Evolutionary conservation across 768 basidiomycete genomes (phyloP).

Genomic region (Astraeus odoratus): DNA sequence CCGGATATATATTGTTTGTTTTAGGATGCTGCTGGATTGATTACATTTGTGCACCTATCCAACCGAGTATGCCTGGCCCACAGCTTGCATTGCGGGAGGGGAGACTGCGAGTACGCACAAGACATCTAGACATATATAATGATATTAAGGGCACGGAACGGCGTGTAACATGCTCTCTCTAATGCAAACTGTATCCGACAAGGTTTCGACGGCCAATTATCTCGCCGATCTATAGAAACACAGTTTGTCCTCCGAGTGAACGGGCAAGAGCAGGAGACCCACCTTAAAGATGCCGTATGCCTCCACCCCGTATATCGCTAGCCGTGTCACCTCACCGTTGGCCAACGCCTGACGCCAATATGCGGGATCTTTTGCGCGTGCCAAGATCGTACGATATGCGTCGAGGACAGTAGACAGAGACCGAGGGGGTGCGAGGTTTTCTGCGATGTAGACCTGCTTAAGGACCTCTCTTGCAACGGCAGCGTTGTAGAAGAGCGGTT

Average conservation of each 20-base stretch:
- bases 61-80: neutral
- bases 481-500: constrained; percentile 75
- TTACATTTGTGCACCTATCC: too few species aligned
- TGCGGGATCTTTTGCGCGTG: constrained; percentile 45
- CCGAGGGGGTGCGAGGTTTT: constrained; percentile 57
- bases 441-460: constrained; percentile 68
- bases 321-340: constrained; percentile 60
- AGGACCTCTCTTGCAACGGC: constrained; percentile 67
- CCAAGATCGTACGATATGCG: constrained; percentile 62
- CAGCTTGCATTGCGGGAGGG: too few species aligned
- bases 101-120: too few species aligned
- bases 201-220: constrained; percentile 76
- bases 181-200: constrained; percentile 69
- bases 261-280: constrained; percentile 11
- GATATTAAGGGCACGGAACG: neutral
- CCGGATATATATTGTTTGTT: too few species aligned
- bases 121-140: neutral
- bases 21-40: neutral
- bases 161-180: constrained; percentile 20
- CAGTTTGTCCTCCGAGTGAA: neutral
- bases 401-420: constrained; percentile 44
- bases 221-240: constrained; percentile 77
- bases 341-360: constrained; percentile 57
- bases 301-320: constrained; percentile 74
- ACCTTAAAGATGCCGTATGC: constrained; percentile 90